Conservation (phyloP, 2,329 filamentous ascomycete species). For the Metarhizium guizhouense region DNA sequence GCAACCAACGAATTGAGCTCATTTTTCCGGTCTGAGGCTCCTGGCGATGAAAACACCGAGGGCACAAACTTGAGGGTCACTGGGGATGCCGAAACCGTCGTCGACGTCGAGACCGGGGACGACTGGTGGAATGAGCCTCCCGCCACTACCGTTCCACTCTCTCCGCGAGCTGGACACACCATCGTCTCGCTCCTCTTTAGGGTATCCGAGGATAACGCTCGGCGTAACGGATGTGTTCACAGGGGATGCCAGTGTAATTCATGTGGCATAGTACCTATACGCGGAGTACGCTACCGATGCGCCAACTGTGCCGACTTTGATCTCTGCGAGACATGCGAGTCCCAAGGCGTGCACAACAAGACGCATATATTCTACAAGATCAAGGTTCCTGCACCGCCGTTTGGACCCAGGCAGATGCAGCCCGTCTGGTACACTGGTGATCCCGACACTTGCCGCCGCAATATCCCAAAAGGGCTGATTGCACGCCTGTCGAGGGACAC, state of each 20-base stretch:
- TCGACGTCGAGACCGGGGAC: slow-evolving; percentile 31
- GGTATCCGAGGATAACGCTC: slow-evolving; percentile 88
- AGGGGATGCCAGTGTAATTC: slow-evolving; percentile 86
- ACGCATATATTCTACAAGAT: slow-evolving; percentile 98
- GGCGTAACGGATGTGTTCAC: slow-evolving; percentile 82
- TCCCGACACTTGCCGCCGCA: slow-evolving; percentile 59
- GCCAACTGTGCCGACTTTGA: slow-evolving; percentile 95
- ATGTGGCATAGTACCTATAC: slow-evolving; percentile 80
- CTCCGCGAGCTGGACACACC: slow-evolving; percentile 58
- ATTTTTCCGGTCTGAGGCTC: slow-evolving; percentile 28
- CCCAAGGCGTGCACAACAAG: slow-evolving; percentile 67
- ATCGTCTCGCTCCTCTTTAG: slow-evolving; percentile 80
- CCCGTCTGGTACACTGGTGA: slow-evolving; percentile 85
- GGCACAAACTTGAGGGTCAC: slow-evolving; percentile 16
- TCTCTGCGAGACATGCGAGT: slow-evolving; percentile 88
- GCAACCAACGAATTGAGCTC: slow-evolving; percentile 29
- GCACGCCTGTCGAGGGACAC: slow-evolving; percentile 62
- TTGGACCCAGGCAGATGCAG: slow-evolving; percentile 71
- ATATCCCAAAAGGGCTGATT: slow-evolving; percentile 58
- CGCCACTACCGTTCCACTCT: slow-evolving; percentile 22
- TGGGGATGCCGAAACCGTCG: slow-evolving; percentile 29
- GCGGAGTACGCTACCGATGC: slow-evolving; percentile 87
- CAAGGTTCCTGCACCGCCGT: slow-evolving; percentile 75
- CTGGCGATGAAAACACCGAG: slow-evolving; percentile 36
- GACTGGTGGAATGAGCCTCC: slow-evolving; percentile 44